These are phyloP conservation scores for Xylaria curta DNA, from an alignment of 495 filamentous ascomycete genomes.

Conservation along the genomic window DNA sequence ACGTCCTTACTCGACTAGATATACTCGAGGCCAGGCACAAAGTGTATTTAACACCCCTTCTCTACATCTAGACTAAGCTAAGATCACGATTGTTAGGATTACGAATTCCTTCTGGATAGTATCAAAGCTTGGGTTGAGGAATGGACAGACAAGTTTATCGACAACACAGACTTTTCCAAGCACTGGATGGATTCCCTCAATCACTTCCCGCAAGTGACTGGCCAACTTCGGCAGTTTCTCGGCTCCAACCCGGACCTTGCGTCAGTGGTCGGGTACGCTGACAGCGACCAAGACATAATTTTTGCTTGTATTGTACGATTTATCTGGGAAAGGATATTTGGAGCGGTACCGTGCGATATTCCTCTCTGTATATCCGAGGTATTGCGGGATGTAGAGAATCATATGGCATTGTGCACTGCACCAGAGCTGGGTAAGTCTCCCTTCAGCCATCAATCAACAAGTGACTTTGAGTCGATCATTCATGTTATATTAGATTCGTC, in stretches of 20 bases:
- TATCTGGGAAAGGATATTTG: neutral
- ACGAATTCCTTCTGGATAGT: neutral
- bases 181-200: neutral
- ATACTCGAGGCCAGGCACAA: neutral
- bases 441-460: neutral
- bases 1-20: neutral
- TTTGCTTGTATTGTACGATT: conserved; percentile 2
- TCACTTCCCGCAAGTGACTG: neutral
- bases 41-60: neutral
- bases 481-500: neutral
- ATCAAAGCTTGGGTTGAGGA: neutral
- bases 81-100: neutral
- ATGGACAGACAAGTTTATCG: neutral
- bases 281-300: conserved; percentile 6
- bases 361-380: no score
- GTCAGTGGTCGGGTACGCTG: neutral
- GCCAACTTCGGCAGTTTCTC: neutral
- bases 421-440: neutral
- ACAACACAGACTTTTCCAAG: neutral
- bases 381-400: neutral
- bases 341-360: neutral
- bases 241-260: neutral
- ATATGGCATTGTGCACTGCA: neutral
- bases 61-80: neutral
- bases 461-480: neutral